Evolutionary conservation across 1,284 basidiomycete genomes (phyloP), one percentile per base, ranked within the genome.

Genomic region (Pseudozyma pruni): DNA sequence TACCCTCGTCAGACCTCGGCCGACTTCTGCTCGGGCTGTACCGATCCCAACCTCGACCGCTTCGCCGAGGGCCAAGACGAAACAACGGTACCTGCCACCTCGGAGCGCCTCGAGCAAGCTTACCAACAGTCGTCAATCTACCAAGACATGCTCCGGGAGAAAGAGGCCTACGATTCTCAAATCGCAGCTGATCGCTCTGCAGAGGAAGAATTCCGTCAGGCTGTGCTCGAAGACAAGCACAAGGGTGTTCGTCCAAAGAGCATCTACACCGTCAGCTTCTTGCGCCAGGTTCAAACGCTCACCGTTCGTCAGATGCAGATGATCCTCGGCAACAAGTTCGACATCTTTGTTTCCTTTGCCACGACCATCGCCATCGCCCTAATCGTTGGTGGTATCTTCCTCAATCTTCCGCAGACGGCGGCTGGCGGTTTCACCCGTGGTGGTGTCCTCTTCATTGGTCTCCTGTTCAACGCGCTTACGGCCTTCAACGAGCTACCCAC

Each of bases 381-480:
- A 46, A 88, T 95, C 49, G 88, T 92, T 66, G 92, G 91, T 31
- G 88, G 91, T 83, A 88, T 91, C 32, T 88, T 94, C 51, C 93
- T 74, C 25, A 63, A 77, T 31, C 50, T 77, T 45, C 73, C 73
- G 8, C 25, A 49, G 9, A 69, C 74, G 13, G 59, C 76, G 5
- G 71, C 75, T 16, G 76, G 75, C 16, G 72, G 55, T 11, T 79
- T 79, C 49, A 75, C 75, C 11, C 71, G 74, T 11, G 69, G 70
- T 19, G 75, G 76, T 72, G 70, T 77, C 25, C 55, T 80, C 5
- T 70, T 80, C 52, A 78, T 80, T 49, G 60, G 76, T 8, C 54
- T 75, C 9, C 53, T 82, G 23, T 76, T 81, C 55, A 81, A 80
- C 52, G 73, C 70, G 17, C 78, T 76, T 46, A 72, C 74, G 4